phyloP scores from a whole-genome alignment of 1,284 basidiomycete species.

The Anthracocystis setariae region DNA sequence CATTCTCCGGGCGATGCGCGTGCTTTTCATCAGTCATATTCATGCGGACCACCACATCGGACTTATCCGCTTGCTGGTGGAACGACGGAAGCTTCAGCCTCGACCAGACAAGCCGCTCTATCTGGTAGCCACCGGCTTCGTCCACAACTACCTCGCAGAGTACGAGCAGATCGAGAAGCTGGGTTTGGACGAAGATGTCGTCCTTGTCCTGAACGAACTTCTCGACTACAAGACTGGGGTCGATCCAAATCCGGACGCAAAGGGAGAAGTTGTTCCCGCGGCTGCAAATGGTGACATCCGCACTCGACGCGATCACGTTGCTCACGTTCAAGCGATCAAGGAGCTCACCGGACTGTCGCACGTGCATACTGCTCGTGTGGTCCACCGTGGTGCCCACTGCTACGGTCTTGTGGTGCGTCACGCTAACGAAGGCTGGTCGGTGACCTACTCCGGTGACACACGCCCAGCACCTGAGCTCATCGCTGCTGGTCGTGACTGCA shows the following conservation, averaged over 20 bases:
- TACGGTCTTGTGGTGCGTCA: slow-evolving; percentile 69
- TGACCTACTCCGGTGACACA: slow-evolving; percentile 83
- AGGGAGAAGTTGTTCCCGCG: not conserved
- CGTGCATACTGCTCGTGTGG: slow-evolving; percentile 49
- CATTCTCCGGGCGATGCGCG: slow-evolving; percentile 75
- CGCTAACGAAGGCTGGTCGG: slow-evolving; percentile 66
- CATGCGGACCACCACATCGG: slow-evolving; percentile 95
- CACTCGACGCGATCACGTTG: slow-evolving; percentile 11
- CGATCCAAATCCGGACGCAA: slow-evolving; percentile 18
- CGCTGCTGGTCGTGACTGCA: slow-evolving; percentile 76
- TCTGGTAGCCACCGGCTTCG: slow-evolving; percentile 74
- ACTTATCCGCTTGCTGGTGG: slow-evolving; percentile 77
- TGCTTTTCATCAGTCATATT: slow-evolving; percentile 88
- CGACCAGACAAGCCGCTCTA: slow-evolving; percentile 72
- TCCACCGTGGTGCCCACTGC: slow-evolving; percentile 33
- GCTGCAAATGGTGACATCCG: slow-evolving; percentile 1
- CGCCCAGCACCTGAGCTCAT: slow-evolving; percentile 79
- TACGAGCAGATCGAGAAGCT: slow-evolving; percentile 76
- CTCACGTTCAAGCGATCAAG: slow-evolving; percentile 28
- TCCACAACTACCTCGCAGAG: slow-evolving; percentile 77
- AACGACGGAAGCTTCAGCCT: slow-evolving; percentile 75
- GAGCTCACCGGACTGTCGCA: slow-evolving; percentile 22
- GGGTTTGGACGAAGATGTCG: slow-evolving; percentile 73
- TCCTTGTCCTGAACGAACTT: slow-evolving; percentile 50
- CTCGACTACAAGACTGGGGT: slow-evolving; percentile 52